These are phyloP conservation scores for Cutaneotrichosporon mucoides DNA, from an alignment of 1,284 basidiomycete genomes.

Conservation along the genomic window DNA sequence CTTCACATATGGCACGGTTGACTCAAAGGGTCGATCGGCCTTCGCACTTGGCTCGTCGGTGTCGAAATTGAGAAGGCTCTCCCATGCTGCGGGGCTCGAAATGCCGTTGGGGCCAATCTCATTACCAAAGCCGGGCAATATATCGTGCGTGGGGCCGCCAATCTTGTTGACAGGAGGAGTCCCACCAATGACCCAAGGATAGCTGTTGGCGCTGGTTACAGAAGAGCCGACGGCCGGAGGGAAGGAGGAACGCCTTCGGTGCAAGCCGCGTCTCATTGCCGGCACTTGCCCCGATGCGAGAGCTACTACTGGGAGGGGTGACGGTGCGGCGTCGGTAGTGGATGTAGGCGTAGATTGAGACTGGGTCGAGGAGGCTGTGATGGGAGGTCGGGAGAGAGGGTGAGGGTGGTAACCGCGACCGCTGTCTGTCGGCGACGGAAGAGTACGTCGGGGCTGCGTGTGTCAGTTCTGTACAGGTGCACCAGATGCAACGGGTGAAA, in stretches of 20 bases:
- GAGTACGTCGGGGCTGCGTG: conserved; percentile 2
- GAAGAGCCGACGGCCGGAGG: conserved; percentile 26
- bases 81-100: conserved; percentile 19
- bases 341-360: neutral
- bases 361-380: conserved; percentile 4
- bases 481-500: neutral
- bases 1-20: neutral
- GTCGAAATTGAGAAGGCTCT: conserved; percentile 30
- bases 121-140: conserved; percentile 6
- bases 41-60: neutral
- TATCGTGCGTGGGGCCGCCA: neutral
- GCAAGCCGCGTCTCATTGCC: conserved; percentile 15
- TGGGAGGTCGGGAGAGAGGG: conserved; percentile 17
- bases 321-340: neutral
- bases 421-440: neutral
- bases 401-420: conserved; percentile 9
- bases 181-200: conserved; percentile 19
- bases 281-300: conserved; percentile 15
- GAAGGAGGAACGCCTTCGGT: conserved; percentile 26
- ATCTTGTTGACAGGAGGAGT: neutral
- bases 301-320: conserved; percentile 12
- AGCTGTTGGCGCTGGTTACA: conserved; percentile 17
- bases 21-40: neutral
- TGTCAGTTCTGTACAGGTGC: neutral
- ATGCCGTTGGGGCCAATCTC: conserved; percentile 5